A percentile compares a stretch with the other conserved stretches of the same genome.
Conservation (phyloP, 768 basidiomycete genomes). For the Grammothele lineata region DNA sequence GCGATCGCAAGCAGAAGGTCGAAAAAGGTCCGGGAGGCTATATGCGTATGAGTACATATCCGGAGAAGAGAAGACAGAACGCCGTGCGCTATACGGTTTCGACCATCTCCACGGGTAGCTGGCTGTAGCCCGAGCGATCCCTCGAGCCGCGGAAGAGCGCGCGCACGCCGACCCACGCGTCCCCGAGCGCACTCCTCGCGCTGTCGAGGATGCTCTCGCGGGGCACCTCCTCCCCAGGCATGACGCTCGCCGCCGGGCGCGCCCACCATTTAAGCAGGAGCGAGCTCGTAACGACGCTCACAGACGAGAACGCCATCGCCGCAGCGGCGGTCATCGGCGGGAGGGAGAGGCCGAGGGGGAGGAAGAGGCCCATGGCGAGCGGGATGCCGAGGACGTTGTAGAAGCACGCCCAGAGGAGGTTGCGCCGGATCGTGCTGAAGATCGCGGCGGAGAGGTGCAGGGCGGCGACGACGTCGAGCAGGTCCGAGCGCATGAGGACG, state of each 20-base stretch:
- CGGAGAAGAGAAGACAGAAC: no score
- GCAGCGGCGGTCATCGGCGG: conserved; percentile 99
- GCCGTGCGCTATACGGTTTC: conserved; percentile 24
- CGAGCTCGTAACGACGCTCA: conserved; percentile 91
- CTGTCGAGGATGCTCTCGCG: conserved; percentile 38
- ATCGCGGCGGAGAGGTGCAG: conserved; percentile 87
- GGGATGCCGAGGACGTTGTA: conserved; percentile 95
- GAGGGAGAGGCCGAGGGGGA: conserved; percentile 88
- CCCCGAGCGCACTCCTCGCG: conserved; percentile 36
- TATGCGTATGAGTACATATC: no score
- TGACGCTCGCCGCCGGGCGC: conserved; percentile 62
- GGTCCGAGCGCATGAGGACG: conserved; percentile 94
- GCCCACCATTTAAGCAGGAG: conserved; percentile 84
- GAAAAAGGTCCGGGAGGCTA: no score
- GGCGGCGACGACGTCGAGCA: conserved; percentile 96
- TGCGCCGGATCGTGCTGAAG: conserved; percentile 86
- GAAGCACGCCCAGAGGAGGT: conserved; percentile 93
- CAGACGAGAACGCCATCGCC: conserved; percentile 97
- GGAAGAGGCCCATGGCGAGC: conserved; percentile 94
- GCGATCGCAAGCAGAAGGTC: no score
- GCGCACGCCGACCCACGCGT: conserved; percentile 41
- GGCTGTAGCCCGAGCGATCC: conserved; percentile 55
- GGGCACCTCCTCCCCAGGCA: conserved; percentile 51
- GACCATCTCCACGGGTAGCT: conserved; percentile 59
- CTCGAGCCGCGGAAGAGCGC: conserved; percentile 38